Base-by-base conservation (phyloP, 345 rosid genomes). In the Eucalyptus regnans region DNA sequence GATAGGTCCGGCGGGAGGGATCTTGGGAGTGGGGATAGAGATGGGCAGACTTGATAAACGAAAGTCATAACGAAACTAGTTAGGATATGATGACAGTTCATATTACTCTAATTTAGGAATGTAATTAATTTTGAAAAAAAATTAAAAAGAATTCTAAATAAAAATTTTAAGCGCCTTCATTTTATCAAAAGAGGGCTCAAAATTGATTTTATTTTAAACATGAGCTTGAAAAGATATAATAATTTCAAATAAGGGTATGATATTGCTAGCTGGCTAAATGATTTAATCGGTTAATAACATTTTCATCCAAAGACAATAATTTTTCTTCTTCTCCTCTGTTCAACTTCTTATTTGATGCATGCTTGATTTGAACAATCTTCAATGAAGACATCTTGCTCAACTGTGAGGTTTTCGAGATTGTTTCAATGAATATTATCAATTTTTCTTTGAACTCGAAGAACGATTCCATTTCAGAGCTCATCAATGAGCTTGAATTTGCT, bases 401-500 rank as follows among this genome's bases (percentile, higher is more conserved):
- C 22, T 51, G 87, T 33, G 91, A 43, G 88, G 88, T 23, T 80
- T 87, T 91, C 1, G 93, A 91, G 10, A 94, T 86, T 12, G 88
- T 79, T 66, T 93, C 93, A 84, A 92, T 88, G 62, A 89, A 60
- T 41, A 93, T 87, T 56, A 86, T 89, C 41, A 95, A 93, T 88
- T 93, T 95, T 15, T 92, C 79, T 2, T 95, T 94, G 50, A 89
- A 91, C 23, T 93, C 89, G 48, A 91, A 87, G 88, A 89, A 85
- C 20, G 29, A 84, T 43, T 60, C 27, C 76, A 76, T 80, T 81
- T 60, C 50, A n/a, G 14, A 50, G 86, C 89, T 87, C 89, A 81
- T 62, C 43, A 18, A 46, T 17, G 89, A 86, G 43, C 88, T 46
- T 83, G 92, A 90, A 37, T 58, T 66, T 4, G 64, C 50, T 29